Base-by-base conservation (phyloP, 140 eudicot genomes). In the Bidens hawaiensis region DNA sequence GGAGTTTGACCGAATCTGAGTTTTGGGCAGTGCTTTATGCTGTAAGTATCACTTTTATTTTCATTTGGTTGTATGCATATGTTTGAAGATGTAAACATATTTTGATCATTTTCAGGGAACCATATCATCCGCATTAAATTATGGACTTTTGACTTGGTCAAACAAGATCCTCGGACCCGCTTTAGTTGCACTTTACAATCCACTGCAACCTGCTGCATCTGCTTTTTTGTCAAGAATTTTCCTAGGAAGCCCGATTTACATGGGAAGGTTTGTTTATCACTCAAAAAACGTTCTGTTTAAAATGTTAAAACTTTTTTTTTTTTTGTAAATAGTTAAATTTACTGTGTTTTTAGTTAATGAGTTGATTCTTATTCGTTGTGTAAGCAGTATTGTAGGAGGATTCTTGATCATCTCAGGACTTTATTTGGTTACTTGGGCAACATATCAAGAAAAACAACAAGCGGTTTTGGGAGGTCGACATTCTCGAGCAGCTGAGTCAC, bases 161-260 rank as follows among this genome's bases (percentile, higher is more conserved):
- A 90, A 90, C 72, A 90, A 86, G 72, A 75, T 83, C 47, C 73
- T 90, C 48, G 97, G 95, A 58, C 97, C 97, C 15, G 75, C 97
- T 54, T 59, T 90, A 64, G 95, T 90, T 48, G 97, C 97, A 25
- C 79, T 90, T 54, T 90, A 90, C 57, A 83, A 81, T 63, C 97
- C 97, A 17, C 94, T 90, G 53, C 97, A 90, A 68, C 97, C 97
- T 52, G 97, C 90, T 58, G 86, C 89, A 42, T 86, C 97, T 36
- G 87, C 97, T 15, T 76, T 90, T 65, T 61, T 86, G 62, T 90
- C 97, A 51, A 82, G 79, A 67, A 60, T 86, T 40, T 90, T 90
- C 70, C 94, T 90, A 3, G 95, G 97, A 64, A 90, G 95, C 85
- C 87, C 97, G 4, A 79, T 90, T 25, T 90, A 86, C 68, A 69